A percentile compares a stretch with the other conserved stretches of the same genome.
These are phyloP conservation scores for Turnera subulata DNA, from an alignment of 345 rosid genomes.

Conservation along the genomic window DNA sequence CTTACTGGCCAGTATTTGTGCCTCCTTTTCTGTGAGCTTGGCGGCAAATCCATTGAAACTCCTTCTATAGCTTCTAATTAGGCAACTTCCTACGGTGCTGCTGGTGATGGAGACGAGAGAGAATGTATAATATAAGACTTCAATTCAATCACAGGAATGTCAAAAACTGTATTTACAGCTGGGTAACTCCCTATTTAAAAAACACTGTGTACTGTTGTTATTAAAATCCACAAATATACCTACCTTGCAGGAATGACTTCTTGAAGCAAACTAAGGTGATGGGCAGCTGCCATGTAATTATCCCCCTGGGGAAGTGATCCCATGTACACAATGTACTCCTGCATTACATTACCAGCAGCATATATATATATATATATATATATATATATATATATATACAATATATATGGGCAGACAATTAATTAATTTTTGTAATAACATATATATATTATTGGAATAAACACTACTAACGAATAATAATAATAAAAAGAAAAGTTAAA, in stretches of 20 bases:
- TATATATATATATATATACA: too few species aligned
- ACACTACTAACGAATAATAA: too few species aligned
- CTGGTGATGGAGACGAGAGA: not conserved
- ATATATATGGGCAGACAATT: too few species aligned
- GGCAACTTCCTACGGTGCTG: slow-evolving; percentile 24
- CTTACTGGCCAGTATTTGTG: slow-evolving; percentile 37
- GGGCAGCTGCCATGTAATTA: slow-evolving; percentile 15
- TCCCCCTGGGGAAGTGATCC: slow-evolving; percentile 31
- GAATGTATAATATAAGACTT: not conserved
- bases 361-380: too few species aligned
- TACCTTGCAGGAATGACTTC: slow-evolving; percentile 16
- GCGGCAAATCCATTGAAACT: slow-evolving; percentile 68
- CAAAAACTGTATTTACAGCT: too few species aligned
- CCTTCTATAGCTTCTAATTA: slow-evolving; percentile 49
- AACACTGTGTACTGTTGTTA: not conserved
- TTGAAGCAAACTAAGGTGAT: slow-evolving; percentile 27
- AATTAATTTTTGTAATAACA: not conserved
- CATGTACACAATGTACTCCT: slow-evolving; percentile 38
- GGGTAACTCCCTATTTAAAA: too few species aligned
- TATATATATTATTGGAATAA: too few species aligned
- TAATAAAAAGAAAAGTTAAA: too few species aligned
- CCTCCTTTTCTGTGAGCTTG: slow-evolving; percentile 39
- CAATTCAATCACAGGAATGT: too few species aligned
- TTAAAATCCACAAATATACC: not conserved
- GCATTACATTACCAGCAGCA: not conserved